These are phyloP conservation scores for Populus trichocarpa DNA, from an alignment of 441 rosid species.

Conservation along the genomic window DNA sequence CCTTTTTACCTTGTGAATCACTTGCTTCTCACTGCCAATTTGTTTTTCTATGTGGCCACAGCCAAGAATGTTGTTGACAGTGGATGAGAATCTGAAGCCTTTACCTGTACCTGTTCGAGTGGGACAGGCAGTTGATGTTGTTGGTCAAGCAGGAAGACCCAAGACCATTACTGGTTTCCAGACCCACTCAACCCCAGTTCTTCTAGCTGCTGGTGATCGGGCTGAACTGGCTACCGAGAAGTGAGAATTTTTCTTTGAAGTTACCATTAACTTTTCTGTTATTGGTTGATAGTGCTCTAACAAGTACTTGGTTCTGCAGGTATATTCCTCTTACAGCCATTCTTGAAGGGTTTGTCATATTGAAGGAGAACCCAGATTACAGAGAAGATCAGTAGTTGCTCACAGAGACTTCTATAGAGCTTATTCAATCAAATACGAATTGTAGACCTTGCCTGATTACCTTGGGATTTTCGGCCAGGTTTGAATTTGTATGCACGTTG, in stretches of 20 bases:
- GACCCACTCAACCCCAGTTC: conserved; percentile 91
- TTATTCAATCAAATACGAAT: not conserved
- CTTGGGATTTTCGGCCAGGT: not conserved
- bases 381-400: conserved; percentile 39
- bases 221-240: conserved; percentile 95
- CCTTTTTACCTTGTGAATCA: not conserved
- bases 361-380: conserved; percentile 80
- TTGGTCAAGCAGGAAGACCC: conserved; percentile 94
- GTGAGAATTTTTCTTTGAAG: conserved; percentile 31
- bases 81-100: conserved; percentile 78
- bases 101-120: conserved; percentile 82
- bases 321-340: conserved; percentile 85
- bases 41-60: conserved; percentile 26
- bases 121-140: conserved; percentile 95
- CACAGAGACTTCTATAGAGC: not conserved
- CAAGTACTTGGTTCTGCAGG: conserved; percentile 33
- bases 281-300: conserved; percentile 3
- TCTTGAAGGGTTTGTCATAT: conserved; percentile 86
- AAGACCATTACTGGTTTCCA: conserved; percentile 93
- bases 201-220: conserved; percentile 89
- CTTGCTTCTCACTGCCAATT: not conserved
- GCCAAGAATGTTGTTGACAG: conserved; percentile 94
- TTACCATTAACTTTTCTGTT: not conserved
- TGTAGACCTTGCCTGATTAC: not conserved
- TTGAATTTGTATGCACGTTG: not conserved